Evolutionary conservation across 805 yeast species (phyloP), one percentile per base, ranked within the genome.

Genomic region (Wickerhamomyces pijperi): DNA sequence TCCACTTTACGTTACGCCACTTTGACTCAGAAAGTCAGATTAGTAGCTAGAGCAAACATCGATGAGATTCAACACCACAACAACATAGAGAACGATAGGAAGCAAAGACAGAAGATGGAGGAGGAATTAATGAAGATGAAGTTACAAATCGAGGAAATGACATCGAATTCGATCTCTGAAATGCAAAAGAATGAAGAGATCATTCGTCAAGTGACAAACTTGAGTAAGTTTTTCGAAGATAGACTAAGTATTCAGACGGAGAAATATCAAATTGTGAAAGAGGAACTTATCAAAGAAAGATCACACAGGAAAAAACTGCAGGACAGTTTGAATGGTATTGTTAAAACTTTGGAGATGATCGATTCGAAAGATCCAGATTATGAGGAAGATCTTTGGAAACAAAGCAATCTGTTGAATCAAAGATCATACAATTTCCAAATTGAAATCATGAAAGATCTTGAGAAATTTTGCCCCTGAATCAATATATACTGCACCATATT

Each of bases 1-100:
- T 80, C 83, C 32, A 84, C 94, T 0, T 60, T 84, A 41, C 64
- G 87, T 44, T 84, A 84, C 54, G 94, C 94, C 1, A 79, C 76
- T 17, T 74, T 80, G 42, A 90, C 86, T 3, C 81, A 82, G 53
- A 65, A 66, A 46, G 82, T 84, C 46, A 70, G 70, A 40, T 78
- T 84, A 28, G 58, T 59, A 16, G 94, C 90, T 0, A 68, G 50
- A 18, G 53, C 70, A 39, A 74, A 76, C 49, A 45, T 54, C 38
- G 52, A 48, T 39, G 45, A 45, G 23, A 33, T 45, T 11, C 34
- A 39, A n/a, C 33, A 36, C 33, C 25, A 19, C 2, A 41, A 43
- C 3, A 48, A 49, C 19, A 44, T 36, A 37, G 38, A 6, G 16
- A 39, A 38, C 18, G 41, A 39, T 13, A 41, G 41, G 15, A 44